Evolutionary conservation across 768 basidiomycete genomes (phyloP), one percentile per base, ranked within the genome.

Genomic region (Russula dissimulans): DNA sequence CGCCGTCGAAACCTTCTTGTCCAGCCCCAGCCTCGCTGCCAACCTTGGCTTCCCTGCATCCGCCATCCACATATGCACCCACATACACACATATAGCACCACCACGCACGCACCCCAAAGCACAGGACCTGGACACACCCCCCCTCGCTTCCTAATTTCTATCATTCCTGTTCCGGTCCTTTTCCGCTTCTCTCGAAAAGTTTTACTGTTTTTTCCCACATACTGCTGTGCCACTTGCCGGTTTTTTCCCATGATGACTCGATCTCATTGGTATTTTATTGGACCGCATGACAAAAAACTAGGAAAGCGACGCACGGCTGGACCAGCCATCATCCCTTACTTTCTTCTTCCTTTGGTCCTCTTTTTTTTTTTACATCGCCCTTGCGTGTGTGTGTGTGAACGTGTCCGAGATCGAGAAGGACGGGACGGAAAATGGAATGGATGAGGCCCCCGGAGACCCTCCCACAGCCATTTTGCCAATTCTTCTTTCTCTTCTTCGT

Each of bases 131-230:
- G 49, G 48, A 18, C 10, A n/a, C 29, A 41, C 26, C 26, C 14
- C 29, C 54, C 29, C 31, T 32, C 15, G 39, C 12, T 41, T 41
- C 15, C 39, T 41, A 15, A 26, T n/a, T 15, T 41, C 22, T 53
- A 29, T 7, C 4, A n/a, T 31, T 52, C 44, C 39, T 55, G 54
- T 60, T 60, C 59, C 59, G 59, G 59, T 60, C 36, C 54, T 22
- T 49, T 56, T 60, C 59, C 59, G 59, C 48, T 42, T 60, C 34
- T 55, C 36, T 1, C 17, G 12, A 43, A 18, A 5, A 12, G 5
- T 31, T 43, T 31, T 32, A 15, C 12, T n/a, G 12, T 41, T 29
- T 41, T 41, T 41, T 41, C 8, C 12, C 36, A 7, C 36, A 7
- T 38, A 38, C 36, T 5, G 36, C 36, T 5, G 9, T 12, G 36